phyloP scores from a whole-genome alignment of 2,329 filamentous ascomycete genomes.

The Colletotrichum sp. region DNA sequence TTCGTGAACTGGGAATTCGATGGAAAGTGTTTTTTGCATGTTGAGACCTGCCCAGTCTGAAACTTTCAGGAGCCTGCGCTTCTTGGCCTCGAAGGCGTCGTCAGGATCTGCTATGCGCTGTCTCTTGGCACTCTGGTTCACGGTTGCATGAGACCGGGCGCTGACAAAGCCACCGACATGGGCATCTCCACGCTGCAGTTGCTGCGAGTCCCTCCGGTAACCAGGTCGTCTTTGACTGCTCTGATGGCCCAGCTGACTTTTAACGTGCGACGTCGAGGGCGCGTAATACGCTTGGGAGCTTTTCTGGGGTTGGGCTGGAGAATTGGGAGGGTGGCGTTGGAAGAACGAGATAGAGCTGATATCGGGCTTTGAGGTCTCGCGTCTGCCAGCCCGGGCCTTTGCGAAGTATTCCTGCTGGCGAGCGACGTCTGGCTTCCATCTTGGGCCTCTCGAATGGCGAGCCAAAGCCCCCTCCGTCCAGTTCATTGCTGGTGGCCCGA shows the following conservation, averaged over 20 bases:
- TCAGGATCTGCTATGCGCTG: neutral
- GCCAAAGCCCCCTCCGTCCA: constrained; percentile 45
- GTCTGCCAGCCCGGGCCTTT: constrained; percentile 27
- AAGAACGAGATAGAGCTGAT: constrained; percentile 28
- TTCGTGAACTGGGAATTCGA: neutral
- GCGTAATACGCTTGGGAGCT: neutral
- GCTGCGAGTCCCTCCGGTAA: too few species aligned
- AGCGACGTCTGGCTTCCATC: constrained; percentile 35
- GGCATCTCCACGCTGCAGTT: neutral
- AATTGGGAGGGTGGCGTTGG: constrained; percentile 14
- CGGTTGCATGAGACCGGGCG: neutral
- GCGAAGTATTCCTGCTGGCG: constrained; percentile 45
- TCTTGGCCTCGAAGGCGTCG: constrained; percentile 14
- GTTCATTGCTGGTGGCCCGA: constrained; percentile 38
- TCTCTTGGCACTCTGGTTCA: neutral
- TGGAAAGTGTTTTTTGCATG: constrained; percentile 32
- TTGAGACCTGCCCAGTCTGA: constrained; percentile 34
- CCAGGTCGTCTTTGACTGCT: neutral
- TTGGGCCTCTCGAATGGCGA: constrained; percentile 38
- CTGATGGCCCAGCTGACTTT: constrained; percentile 23
- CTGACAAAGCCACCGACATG: neutral
- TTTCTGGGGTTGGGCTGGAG: neutral
- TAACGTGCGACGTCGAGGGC: constrained; percentile 7
- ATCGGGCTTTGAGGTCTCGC: neutral
- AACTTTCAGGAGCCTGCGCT: constrained; percentile 14